phyloP scores from a whole-genome alignment of 176 grass and related monocot species.

The Oryza rufipogon region DNA sequence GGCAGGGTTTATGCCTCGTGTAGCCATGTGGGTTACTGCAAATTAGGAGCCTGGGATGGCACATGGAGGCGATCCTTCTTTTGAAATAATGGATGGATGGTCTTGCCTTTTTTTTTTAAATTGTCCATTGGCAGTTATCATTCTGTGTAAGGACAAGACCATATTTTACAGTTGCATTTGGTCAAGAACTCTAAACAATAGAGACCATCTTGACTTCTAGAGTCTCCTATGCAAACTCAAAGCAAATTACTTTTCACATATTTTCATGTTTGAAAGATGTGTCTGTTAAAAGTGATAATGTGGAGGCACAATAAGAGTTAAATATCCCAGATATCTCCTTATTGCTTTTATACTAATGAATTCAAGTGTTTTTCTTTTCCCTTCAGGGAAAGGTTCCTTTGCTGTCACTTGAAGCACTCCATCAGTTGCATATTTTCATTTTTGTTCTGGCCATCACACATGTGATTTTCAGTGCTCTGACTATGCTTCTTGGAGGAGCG shows the following conservation, averaged over 20 bases:
- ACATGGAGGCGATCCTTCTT: not conserved
- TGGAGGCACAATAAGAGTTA: not conserved
- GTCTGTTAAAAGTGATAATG: not conserved
- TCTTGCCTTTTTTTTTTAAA: conserved; percentile 8
- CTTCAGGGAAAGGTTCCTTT: conserved; percentile 68
- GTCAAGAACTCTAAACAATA: not conserved
- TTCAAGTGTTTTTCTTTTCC: conserved; percentile 5
- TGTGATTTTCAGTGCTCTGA: conserved; percentile 75
- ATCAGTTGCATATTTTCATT: conserved; percentile 94
- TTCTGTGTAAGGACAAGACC: not conserved
- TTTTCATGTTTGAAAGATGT: not conserved
- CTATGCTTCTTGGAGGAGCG: conserved; percentile 77
- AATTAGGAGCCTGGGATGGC: not conserved
- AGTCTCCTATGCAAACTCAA: not conserved
- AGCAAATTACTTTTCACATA: not conserved
- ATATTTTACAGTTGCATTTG: conserved; percentile 9
- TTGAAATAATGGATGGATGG: not conserved
- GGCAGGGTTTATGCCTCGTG: not conserved
- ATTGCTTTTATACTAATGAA: conserved; percentile 24
- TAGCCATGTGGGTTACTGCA: conserved; percentile 10
- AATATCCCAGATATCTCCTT: not conserved
- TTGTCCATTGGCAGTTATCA: not conserved
- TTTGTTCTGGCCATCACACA: conserved; percentile 90
- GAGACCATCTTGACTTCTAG: not conserved
- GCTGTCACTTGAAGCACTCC: conserved; percentile 79